Percentiles rank a stretch among this genome's conserved stretches.
These are phyloP conservation scores for Nannochloris sp. DNA, from an alignment of 139 green algal species.

Conservation along the genomic window DNA sequence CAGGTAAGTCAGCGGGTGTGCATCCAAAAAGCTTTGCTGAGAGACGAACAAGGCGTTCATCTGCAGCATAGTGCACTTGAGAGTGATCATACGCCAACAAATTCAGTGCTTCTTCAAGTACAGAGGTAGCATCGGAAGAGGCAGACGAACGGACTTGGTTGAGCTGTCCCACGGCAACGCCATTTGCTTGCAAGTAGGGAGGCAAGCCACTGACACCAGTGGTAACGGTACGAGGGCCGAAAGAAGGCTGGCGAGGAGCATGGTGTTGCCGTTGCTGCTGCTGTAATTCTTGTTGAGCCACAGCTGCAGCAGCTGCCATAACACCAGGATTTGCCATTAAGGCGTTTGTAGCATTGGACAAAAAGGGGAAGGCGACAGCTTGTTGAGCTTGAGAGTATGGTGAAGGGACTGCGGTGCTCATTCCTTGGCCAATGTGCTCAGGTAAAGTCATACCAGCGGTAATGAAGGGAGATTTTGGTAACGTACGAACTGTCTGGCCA, in stretches of 20 bases:
- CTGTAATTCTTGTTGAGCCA: not conserved
- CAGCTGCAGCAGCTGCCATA: no score
- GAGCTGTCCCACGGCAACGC: not conserved
- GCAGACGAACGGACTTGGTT: not conserved
- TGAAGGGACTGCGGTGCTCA: no score
- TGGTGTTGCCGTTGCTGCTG: not conserved
- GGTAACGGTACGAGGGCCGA: not conserved
- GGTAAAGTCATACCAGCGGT: no score
- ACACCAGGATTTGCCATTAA: no score
- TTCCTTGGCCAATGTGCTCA: no score
- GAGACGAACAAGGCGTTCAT: slow-evolving; percentile 41
- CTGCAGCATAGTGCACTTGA: slow-evolving; percentile 11
- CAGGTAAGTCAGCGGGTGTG: slow-evolving; percentile 66
- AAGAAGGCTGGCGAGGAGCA: not conserved
- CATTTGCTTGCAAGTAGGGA: not conserved
- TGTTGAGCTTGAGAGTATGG: no score
- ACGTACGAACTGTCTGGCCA: not conserved
- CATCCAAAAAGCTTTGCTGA: slow-evolving; percentile 71
- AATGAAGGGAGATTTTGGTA: no score
- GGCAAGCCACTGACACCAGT: not conserved
- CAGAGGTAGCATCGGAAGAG: not conserved
- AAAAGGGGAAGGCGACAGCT: not conserved
- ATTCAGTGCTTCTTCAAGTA: slow-evolving; percentile 27
- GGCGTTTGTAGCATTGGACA: not conserved
- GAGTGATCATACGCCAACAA: slow-evolving; percentile 21